Evolutionary conservation across 495 filamentous ascomycete species (phyloP).

Genomic region (Ascobolus immersus): DNA sequence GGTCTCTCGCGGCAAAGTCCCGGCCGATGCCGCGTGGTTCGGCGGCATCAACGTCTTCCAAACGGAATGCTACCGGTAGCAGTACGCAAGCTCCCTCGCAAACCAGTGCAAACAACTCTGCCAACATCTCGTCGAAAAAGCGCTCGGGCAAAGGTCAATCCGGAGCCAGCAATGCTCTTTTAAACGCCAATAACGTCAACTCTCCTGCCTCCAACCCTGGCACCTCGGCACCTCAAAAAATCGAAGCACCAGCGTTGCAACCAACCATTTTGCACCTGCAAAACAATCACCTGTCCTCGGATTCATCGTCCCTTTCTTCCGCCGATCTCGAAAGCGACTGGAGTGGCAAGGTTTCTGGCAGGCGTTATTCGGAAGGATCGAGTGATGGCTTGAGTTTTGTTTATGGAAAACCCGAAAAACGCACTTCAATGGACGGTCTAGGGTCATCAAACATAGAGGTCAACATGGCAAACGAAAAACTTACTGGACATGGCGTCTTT

Average conservation of each 20-base stretch:
- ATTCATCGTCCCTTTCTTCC: slow-evolving; percentile 10
- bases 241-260: background rate
- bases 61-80: background rate
- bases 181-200: slow-evolving; percentile 10
- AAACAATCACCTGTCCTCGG: slow-evolving; percentile 4
- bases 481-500: slow-evolving; percentile 4
- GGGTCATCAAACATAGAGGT: slow-evolving; percentile 17
- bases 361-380: slow-evolving; percentile 8
- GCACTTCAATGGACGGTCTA: too few species aligned
- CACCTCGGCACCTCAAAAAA: slow-evolving; percentile 7
- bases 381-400: slow-evolving; percentile 11
- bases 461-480: slow-evolving; percentile 10
- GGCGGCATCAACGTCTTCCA: slow-evolving; percentile 12
- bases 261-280: slow-evolving; percentile 2
- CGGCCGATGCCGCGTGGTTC: slow-evolving; percentile 17
- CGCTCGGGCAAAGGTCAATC: slow-evolving; percentile 13
- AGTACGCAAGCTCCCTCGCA: too few species aligned
- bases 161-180: slow-evolving; percentile 9
- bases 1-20: slow-evolving; percentile 11
- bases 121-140: slow-evolving; percentile 6
- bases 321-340: slow-evolving; percentile 8
- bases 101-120: background rate
- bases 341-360: slow-evolving; percentile 9
- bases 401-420: slow-evolving; percentile 11
- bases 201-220: slow-evolving; percentile 12